Evolutionary conservation across 2,329 filamentous ascomycete genomes (phyloP), one percentile per base, ranked within the genome.

Genomic region (Parafenestella ontariensis): DNA sequence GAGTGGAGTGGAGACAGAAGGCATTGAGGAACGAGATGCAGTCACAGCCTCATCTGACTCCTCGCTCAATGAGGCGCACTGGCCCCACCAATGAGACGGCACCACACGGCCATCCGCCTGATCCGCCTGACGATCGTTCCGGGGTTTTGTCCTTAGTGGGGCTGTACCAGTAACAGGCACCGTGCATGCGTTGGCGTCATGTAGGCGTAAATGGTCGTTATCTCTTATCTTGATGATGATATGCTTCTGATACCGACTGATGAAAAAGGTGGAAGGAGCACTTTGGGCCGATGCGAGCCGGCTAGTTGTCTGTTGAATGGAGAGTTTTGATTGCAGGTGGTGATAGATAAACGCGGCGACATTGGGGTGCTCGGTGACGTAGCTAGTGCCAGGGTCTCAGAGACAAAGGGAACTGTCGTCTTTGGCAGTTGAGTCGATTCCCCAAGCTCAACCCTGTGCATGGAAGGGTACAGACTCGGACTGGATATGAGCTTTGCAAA

Each of bases 121-220:
- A 34, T 34, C 31, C 31, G 50, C 45, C 47, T 55, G 50, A 50
- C 50, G 53, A 52, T 57, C 56, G 9, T 54, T 15, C 31, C 9
- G 31, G 20, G 36, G n/a, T 3, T 11, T 21, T 47, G 57, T 10
- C 18, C 31, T 36, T 21, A 34, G 49, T 37, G 46, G 46, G 42
- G 51, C 54, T 55, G 59, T 17, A 60, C 59, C 49, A 53, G 59
- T 54, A 44, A 51, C 55, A 58, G 54, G 52, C 51, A 55, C 52
- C 48, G 39, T 42, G 46, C 52, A 49, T 42, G 36, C 37, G 34
- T 24, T 18, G 5, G 10, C 36, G 28, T 37, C 20, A 5, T 9
- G n/a, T 37, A 17, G n/a, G 15, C 10, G 34, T 23, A 11, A 5
- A 9, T 39, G 11, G 18, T 48, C 44, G 49, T 48, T 51, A 51